Percentiles rank a stretch among this genome's conserved stretches.
These are phyloP conservation scores for Ustilago sp. DNA, from an alignment of 1,284 basidiomycete genomes.

Conservation along the genomic window DNA sequence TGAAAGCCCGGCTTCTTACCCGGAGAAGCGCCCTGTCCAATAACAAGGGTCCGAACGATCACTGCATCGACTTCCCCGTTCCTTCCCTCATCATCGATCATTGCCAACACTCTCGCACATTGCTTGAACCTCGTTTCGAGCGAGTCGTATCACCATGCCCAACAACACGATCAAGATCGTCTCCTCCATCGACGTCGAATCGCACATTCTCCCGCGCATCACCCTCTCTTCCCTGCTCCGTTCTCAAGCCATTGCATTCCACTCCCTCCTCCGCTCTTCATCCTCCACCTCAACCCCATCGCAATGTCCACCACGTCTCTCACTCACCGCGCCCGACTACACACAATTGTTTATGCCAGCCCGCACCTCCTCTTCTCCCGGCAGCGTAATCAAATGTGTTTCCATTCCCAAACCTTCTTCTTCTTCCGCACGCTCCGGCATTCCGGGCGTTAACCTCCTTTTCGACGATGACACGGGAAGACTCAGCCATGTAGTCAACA, in stretches of 20 bases:
- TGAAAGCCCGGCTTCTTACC: constrained; percentile 5
- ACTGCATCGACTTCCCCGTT: not conserved
- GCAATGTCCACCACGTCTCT: constrained; percentile 26
- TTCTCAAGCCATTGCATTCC: constrained; percentile 25
- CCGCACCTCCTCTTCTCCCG: not conserved
- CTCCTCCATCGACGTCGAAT: not conserved
- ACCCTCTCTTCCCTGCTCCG: constrained; percentile 2
- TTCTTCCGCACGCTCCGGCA: not conserved
- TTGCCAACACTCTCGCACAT: not conserved
- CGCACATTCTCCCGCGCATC: not conserved
- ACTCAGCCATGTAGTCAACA: constrained; percentile 19
- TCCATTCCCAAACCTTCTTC: constrained; percentile 8
- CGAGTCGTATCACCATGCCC: not conserved
- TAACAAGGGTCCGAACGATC: not conserved
- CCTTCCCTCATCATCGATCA: not conserved
- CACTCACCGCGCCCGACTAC: constrained; percentile 4
- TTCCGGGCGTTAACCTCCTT: constrained; percentile 21
- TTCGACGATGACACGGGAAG: constrained; percentile 16
- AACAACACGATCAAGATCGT: not conserved
- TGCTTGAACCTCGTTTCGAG: not conserved
- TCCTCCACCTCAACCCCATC: not conserved
- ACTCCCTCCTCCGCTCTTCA: not conserved
- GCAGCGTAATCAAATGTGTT: constrained; percentile 29
- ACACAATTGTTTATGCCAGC: constrained; percentile 47
- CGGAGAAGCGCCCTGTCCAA: not conserved